These are phyloP conservation scores for Neofusicoccum parvum DNA, from an alignment of 2,329 filamentous ascomycete species.

Conservation along the genomic window DNA sequence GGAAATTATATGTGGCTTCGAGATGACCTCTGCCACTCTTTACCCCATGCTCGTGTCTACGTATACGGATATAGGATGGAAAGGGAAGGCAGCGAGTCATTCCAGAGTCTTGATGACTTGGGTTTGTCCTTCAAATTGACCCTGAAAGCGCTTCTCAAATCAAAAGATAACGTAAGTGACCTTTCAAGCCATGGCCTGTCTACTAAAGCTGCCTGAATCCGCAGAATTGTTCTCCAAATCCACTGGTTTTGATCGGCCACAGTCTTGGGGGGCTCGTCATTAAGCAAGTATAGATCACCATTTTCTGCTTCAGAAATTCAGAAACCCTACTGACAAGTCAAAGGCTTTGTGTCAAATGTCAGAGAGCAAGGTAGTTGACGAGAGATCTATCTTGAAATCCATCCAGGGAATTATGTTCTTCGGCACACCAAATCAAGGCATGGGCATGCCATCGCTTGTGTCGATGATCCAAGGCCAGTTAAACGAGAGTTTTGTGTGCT, in stretches of 20 bases:
- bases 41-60: conserved; percentile 29
- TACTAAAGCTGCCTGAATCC: too few relatives aligned
- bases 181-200: too few relatives aligned
- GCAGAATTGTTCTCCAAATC: not conserved
- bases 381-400: not conserved
- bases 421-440: conserved; percentile 1
- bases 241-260: not conserved
- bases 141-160: not conserved
- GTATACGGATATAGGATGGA: conserved; percentile 31
- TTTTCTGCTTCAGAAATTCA: not conserved
- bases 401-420: not conserved
- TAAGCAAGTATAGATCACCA: not conserved
- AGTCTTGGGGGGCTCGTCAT: not conserved
- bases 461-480: not conserved
- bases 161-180: not conserved
- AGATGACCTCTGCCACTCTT: conserved; percentile 29
- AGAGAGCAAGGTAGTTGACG: not conserved
- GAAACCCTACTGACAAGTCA: too few relatives aligned
- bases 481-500: not conserved
- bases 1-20: conserved; percentile 34
- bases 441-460: not conserved
- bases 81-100: not conserved
- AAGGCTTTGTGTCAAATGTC: conserved; percentile 3
- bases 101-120: not conserved
- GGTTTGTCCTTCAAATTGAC: not conserved